Percentiles rank a stretch among this genome's conserved stretches.
Evolutionary conservation across 805 yeast genomes (phyloP).

Genomic region (Myxozyma udenii): DNA sequence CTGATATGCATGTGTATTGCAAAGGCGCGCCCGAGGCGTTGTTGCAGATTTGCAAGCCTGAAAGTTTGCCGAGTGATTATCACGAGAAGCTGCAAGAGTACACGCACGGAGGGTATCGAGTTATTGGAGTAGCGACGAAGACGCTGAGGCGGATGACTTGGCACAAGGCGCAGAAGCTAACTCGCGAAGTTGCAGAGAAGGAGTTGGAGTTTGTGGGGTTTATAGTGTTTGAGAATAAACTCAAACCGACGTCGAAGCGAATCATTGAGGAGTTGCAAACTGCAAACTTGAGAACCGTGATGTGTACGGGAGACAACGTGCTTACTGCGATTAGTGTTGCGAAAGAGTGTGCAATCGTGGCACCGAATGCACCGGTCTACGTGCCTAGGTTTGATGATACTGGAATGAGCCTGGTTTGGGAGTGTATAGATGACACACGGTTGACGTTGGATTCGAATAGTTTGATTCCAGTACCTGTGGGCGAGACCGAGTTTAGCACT

Average conservation of each 20-base stretch:
- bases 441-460: constrained; percentile 62
- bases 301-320: constrained; percentile 98
- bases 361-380: constrained; percentile 47
- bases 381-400: constrained; percentile 53
- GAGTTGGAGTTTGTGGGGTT: constrained; percentile 78
- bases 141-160: constrained; percentile 45
- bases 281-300: constrained; percentile 77
- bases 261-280: constrained; percentile 58
- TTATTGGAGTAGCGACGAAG: constrained; percentile 88
- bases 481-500: no score
- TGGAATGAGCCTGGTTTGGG: constrained; percentile 38
- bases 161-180: constrained; percentile 48
- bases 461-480: constrained; percentile 39
- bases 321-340: constrained; percentile 93
- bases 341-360: constrained; percentile 70
- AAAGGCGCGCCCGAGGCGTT: constrained; percentile 98
- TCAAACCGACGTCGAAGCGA: constrained; percentile 63
- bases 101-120: constrained; percentile 92
- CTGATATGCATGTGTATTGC: constrained; percentile 55
- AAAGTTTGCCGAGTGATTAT: constrained; percentile 69
- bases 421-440: constrained; percentile 45
- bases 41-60: constrained; percentile 67
- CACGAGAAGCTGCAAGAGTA: constrained; percentile 73
- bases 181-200: constrained; percentile 66
- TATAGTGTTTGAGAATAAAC: constrained; percentile 85